A percentile compares a stretch with the other conserved stretches of the same genome.
Conservation (phyloP, 257 asterid genomes). For the Jaltomata sinuosa region DNA sequence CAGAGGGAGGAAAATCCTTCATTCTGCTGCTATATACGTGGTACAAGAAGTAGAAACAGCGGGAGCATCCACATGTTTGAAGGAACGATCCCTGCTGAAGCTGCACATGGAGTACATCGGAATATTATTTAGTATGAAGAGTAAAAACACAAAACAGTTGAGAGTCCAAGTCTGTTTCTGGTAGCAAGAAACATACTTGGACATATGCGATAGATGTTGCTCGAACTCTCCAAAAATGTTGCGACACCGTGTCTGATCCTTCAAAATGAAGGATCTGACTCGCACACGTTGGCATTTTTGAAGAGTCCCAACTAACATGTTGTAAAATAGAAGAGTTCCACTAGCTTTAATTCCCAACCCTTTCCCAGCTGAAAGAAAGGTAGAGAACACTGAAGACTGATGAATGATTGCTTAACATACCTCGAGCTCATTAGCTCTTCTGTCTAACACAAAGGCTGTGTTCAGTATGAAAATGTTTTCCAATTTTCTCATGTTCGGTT, state of each 20-base stretch:
- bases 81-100: conserved; percentile 35
- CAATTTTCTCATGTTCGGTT: no score
- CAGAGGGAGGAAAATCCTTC: neutral
- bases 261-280: neutral
- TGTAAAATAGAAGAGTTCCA: neutral
- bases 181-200: neutral
- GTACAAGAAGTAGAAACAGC: conserved; percentile 25
- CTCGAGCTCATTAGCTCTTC: neutral
- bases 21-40: conserved; percentile 25
- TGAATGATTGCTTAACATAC: neutral
- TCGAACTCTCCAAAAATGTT: neutral
- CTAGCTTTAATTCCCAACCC: neutral
- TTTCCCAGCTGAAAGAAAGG: neutral
- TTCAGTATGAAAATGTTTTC: no score
- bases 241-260: neutral
- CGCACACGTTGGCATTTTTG: neutral
- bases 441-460: neutral
- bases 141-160: neutral
- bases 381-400: neutral
- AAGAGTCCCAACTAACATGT: neutral
- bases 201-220: neutral
- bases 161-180: neutral
- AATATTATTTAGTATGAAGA: neutral
- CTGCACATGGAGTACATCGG: conserved; percentile 33
- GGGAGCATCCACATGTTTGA: conserved; percentile 30